phyloP scores from a whole-genome alignment of 2,329 filamentous ascomycete species.

The Mycocentrospora acerina region DNA sequence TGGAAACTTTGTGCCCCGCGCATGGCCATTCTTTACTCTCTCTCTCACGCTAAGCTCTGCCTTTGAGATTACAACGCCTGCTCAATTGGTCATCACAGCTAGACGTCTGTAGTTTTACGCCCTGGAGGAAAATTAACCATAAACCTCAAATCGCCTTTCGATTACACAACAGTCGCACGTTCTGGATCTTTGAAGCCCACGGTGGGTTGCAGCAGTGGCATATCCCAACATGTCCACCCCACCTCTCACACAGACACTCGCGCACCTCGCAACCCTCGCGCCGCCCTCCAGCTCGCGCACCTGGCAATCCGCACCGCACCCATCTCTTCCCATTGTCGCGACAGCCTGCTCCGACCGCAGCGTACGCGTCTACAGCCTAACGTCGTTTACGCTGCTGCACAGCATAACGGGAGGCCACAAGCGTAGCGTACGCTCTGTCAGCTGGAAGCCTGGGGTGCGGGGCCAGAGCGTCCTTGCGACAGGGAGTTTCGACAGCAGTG shows the following conservation, averaged over 20 bases:
- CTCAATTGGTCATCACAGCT: no score
- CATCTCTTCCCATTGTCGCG: conserved; percentile 81
- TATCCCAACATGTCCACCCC: conserved; percentile 20
- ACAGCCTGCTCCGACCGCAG: conserved; percentile 85
- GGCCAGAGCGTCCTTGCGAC: conserved; percentile 76
- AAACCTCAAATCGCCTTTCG: no score
- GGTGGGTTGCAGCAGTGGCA: conserved; percentile 1
- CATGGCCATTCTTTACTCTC: neutral
- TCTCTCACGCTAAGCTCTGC: no score
- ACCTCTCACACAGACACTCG: conserved; percentile 28
- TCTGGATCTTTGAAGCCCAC: no score
- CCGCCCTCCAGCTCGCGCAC: conserved; percentile 63
- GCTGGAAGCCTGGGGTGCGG: conserved; percentile 76
- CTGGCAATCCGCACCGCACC: conserved; percentile 85
- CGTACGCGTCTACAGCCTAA: conserved; percentile 86
- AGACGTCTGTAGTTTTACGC: no score
- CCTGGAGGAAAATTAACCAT: no score
- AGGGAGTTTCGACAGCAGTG: conserved; percentile 90
- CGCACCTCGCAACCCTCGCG: conserved; percentile 53
- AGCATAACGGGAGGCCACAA: conserved; percentile 85
- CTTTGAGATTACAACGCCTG: no score
- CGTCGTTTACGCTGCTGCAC: conserved; percentile 75
- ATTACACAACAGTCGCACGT: no score
- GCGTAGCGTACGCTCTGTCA: conserved; percentile 78
- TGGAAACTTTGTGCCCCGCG: conserved; percentile 19